These are phyloP conservation scores for Thraustotheca clavata DNA, from an alignment of 352 stramenopile genomes.

Conservation along the genomic window DNA sequence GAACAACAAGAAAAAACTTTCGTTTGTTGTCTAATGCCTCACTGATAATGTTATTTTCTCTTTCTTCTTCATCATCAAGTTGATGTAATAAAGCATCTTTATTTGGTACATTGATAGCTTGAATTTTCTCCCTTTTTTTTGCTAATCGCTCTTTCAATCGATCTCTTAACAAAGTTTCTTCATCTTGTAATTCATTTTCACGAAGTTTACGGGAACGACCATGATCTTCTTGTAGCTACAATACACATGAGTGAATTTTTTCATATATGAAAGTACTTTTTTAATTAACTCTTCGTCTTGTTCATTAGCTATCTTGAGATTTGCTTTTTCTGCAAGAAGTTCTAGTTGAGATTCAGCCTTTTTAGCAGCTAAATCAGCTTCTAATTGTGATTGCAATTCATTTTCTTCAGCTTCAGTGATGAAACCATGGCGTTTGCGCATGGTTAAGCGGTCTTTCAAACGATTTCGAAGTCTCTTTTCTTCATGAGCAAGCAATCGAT, in stretches of 20 bases:
- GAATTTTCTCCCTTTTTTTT: slow-evolving; percentile 24
- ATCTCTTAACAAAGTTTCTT: slow-evolving; percentile 34
- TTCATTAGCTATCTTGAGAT: background rate
- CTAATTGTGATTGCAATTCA: slow-evolving; percentile 20
- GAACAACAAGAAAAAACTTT: slow-evolving; percentile 2
- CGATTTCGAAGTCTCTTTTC: background rate
- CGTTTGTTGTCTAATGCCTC: slow-evolving; percentile 16
- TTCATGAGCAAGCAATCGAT: slow-evolving; percentile 6
- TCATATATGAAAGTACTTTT: background rate
- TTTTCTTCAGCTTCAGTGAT: slow-evolving; percentile 1
- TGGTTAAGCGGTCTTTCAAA: slow-evolving; percentile 8
- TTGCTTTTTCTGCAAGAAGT: slow-evolving; percentile 6
- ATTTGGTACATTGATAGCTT: background rate
- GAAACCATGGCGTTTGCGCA: slow-evolving; percentile 7
- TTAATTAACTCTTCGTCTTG: slow-evolving; percentile 10
- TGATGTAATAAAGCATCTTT: background rate
- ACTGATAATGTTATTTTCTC: slow-evolving; percentile 23
- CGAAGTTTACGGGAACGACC: slow-evolving; percentile 28
- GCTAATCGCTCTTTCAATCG: slow-evolving; percentile 42
- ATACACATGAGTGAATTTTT: background rate
- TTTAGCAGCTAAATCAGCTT: slow-evolving; percentile 14
- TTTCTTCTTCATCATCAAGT: slow-evolving; percentile 20
- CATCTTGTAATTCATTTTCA: slow-evolving; percentile 26
- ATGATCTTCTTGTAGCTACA: slow-evolving; percentile 40
- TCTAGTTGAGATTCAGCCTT: slow-evolving; percentile 31